Evolutionary conservation across 2,329 filamentous ascomycete species (phyloP).

Genomic region (Xylaria sp.): DNA sequence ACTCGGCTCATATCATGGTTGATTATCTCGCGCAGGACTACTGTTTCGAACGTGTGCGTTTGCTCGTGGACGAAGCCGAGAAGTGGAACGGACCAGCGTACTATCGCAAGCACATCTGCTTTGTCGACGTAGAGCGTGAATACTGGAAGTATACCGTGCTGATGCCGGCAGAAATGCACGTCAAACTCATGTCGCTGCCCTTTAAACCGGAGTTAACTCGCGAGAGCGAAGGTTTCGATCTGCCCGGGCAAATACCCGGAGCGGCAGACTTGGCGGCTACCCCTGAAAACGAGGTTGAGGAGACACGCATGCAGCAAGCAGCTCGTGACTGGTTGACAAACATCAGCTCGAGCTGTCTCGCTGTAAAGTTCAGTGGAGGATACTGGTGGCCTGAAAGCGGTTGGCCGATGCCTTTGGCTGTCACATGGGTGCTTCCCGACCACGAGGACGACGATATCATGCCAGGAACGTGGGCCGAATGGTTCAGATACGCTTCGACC

Average conservation of each 20-base stretch:
- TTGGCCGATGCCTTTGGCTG: slow-evolving; percentile 5
- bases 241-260: not conserved
- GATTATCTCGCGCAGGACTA: slow-evolving; percentile 6
- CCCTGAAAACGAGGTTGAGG: not conserved
- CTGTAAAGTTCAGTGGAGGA: slow-evolving; percentile 7
- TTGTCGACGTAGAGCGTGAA: slow-evolving; percentile 1
- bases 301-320: slow-evolving; percentile 2
- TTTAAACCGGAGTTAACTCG: slow-evolving; percentile 5
- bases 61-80: not conserved
- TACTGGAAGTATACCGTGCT: slow-evolving; percentile 5
- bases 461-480: slow-evolving; percentile 5
- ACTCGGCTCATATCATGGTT: slow-evolving; percentile 1
- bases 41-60: slow-evolving; percentile 7
- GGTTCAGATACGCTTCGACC: slow-evolving; percentile 7
- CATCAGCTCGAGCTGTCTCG: slow-evolving; percentile 3
- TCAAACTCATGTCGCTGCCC: slow-evolving; percentile 3
- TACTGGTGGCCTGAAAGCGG: slow-evolving; percentile 8
- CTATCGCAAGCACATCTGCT: slow-evolving; percentile 5
- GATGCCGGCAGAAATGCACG: slow-evolving; percentile 4
- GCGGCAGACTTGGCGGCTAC: not conserved
- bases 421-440: not conserved
- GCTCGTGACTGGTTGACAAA: slow-evolving; percentile 7
- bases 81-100: slow-evolving; percentile 8
- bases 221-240: not conserved
- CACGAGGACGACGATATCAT: slow-evolving; percentile 7